Evolutionary conservation across 768 basidiomycete species (phyloP).

Genomic region (Rhodotorula kratochvilovae): DNA sequence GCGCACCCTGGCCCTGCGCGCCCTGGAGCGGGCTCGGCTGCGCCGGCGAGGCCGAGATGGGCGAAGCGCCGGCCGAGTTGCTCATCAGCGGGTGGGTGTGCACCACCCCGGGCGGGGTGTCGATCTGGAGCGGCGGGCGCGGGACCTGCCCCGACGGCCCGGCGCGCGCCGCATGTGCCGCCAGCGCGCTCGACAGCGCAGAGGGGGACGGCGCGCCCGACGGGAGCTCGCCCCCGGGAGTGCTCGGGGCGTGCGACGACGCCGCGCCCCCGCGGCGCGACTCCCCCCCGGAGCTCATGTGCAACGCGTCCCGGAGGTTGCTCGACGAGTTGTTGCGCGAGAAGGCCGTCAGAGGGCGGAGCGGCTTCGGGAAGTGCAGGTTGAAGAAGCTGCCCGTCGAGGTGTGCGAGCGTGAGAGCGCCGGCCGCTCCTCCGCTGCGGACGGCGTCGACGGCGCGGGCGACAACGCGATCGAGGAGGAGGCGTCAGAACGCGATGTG

Average conservation of each 20-base stretch:
- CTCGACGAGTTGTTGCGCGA: conserved; percentile 26
- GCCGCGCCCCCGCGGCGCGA: background rate
- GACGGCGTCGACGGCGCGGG: conserved; percentile 1
- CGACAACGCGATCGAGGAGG: background rate
- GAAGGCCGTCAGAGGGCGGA: conserved; percentile 40
- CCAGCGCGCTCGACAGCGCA: conserved; percentile 43
- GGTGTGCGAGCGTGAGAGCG: conserved; percentile 17
- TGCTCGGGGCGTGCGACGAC: conserved; percentile 1
- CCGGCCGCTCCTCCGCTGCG: conserved; percentile 8
- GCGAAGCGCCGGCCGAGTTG: conserved; percentile 15
- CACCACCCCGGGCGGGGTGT: background rate
- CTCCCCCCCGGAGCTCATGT: background rate
- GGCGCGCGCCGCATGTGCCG: conserved; percentile 35
- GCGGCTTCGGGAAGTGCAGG: conserved; percentile 42
- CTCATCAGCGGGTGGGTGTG: conserved; percentile 29
- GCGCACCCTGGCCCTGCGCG: background rate
- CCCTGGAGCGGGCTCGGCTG: background rate
- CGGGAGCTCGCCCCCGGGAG: conserved; percentile 3
- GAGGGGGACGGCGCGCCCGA: conserved; percentile 29
- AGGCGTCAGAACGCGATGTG: background rate
- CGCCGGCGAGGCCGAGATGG: conserved; percentile 28
- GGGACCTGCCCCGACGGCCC: conserved; percentile 5
- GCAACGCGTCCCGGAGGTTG: conserved; percentile 22
- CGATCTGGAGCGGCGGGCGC: conserved; percentile 1
- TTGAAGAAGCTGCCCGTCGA: conserved; percentile 34